Base-by-base conservation (phyloP, 2,329 filamentous ascomycete genomes). In the Colletotrichum musicola region DNA sequence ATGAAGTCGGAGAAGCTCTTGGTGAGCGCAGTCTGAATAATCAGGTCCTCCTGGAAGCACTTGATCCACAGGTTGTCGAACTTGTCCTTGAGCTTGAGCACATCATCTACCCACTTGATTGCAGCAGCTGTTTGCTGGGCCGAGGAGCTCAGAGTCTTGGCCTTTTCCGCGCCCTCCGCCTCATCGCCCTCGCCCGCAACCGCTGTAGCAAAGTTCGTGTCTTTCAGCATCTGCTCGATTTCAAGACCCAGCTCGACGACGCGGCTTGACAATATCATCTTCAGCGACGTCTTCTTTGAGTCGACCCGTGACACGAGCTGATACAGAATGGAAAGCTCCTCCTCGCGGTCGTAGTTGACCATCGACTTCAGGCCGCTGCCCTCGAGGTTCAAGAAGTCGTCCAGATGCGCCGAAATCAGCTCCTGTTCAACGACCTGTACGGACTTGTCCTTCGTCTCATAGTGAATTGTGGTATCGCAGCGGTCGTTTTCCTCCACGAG, bases 101-200 rank as follows among this genome's bases (percentile, higher is more conserved):
- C 93, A 74, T 97, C 94, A 74, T 97, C 93, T 2, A 98, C 95
- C 96, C 96, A 99, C 75, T 93, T 93, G 74, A 98, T 92, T 0
- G 96, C 96, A 1, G 94, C 92, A 0, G 89, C 88, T 0, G 96
- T 98, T 76, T 95, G 92, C 77, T 94, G 92, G 30, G 93, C 95
- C 7, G 90, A 68, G 3, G 67, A 67, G 58, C 64, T 69, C 53
- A 69, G 30, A 4, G 53, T 55, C 63, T 89, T 88, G 22, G 79
- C 73, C 62, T 85, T 85, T 0, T 81, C 81, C 22, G 82, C 84
- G 25, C 80, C 82, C 38, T 86, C 86, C 2, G 80, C 85, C 7
- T 86, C 85, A 13, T 87, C 83, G 4, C 84, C 83, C 49, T 82
- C 71, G 64, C 79, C 77, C 47, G 77, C 78, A 25, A 76, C 73